phyloP scores from a whole-genome alignment of 768 basidiomycete species.

The Sarcodon aspratus region DNA sequence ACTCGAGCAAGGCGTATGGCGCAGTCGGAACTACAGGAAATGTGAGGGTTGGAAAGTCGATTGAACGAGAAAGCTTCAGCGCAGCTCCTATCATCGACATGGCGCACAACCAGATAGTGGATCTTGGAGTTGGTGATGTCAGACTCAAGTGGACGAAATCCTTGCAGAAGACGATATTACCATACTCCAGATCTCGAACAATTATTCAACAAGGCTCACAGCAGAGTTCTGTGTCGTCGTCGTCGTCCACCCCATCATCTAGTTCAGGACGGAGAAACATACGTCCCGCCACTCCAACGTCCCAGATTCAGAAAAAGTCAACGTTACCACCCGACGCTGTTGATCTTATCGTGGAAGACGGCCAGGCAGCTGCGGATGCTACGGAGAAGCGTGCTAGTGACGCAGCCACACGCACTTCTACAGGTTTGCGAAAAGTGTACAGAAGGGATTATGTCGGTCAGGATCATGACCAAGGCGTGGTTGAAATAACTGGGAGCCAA shows the following conservation, averaged over 20 bases:
- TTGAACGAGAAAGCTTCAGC: constrained; percentile 2
- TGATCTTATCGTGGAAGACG: constrained; percentile 76
- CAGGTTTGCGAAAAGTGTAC: constrained; percentile 41
- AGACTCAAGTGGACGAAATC: constrained; percentile 34
- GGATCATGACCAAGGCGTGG: constrained; percentile 14
- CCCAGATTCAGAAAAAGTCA: constrained; percentile 9
- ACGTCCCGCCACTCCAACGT: constrained; percentile 6
- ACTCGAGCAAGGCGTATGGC: constrained; percentile 33
- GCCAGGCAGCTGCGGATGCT: constrained; percentile 38
- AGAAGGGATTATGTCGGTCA: constrained; percentile 33
- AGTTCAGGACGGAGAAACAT: background rate
- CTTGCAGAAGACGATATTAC: constrained; percentile 8
- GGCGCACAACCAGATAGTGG: constrained; percentile 26
- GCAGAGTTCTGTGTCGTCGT: constrained; percentile 1
- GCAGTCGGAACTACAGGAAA: constrained; percentile 21
- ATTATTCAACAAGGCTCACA: background rate
- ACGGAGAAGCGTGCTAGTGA: constrained; percentile 46
- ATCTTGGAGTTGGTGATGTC: constrained; percentile 25
- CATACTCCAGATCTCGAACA: constrained; percentile 8
- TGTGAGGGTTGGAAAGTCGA: background rate
- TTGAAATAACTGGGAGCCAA: constrained; percentile 32
- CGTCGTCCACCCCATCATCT: constrained; percentile 6
- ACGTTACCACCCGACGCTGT: constrained; percentile 64
- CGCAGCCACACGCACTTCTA: constrained; percentile 32
- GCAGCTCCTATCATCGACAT: constrained; percentile 31